These are phyloP conservation scores for Fusarium sacchari DNA, from an alignment of 2,329 filamentous ascomycete genomes.

Conservation along the genomic window DNA sequence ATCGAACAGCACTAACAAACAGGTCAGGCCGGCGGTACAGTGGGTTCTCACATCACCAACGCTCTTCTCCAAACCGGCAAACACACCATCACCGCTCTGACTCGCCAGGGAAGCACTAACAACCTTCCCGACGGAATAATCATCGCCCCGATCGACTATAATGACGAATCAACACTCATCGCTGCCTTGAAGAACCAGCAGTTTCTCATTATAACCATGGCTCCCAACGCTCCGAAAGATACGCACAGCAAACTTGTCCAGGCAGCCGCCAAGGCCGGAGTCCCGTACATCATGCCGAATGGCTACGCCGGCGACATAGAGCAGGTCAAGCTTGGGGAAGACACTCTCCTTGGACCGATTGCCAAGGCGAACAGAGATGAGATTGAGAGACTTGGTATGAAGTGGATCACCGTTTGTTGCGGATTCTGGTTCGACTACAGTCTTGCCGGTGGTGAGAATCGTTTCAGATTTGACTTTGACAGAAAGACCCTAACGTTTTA, in stretches of 20 bases:
- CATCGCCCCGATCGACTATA: conserved; percentile 56
- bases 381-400: conserved; percentile 53
- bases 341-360: conserved; percentile 38
- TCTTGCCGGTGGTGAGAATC: conserved; percentile 49
- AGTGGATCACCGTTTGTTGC: conserved; percentile 62
- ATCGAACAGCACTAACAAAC: fast-evolving
- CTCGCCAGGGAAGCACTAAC: conserved; percentile 55
- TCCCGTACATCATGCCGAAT: conserved; percentile 65
- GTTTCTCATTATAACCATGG: conserved; percentile 62
- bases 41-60: conserved; percentile 46
- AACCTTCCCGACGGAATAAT: conserved; percentile 57
- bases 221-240: conserved; percentile 52
- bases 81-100: conserved; percentile 63
- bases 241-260: conserved; percentile 57
- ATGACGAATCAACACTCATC: conserved; percentile 54
- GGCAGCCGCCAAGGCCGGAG: conserved; percentile 61
- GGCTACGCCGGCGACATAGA: conserved; percentile 49
- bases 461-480: conserved; percentile 61
- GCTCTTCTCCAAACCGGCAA: conserved; percentile 60
- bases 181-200: conserved; percentile 63
- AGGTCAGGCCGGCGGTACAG: conserved; percentile 13
- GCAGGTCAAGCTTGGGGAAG: conserved; percentile 44
- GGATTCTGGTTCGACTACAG: conserved; percentile 66
- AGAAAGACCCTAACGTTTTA: conserved; percentile 56
- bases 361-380: conserved; percentile 44